Evolutionary conservation across 2,329 filamentous ascomycete species (phyloP).

Genomic region (Fusarium goolgardi): DNA sequence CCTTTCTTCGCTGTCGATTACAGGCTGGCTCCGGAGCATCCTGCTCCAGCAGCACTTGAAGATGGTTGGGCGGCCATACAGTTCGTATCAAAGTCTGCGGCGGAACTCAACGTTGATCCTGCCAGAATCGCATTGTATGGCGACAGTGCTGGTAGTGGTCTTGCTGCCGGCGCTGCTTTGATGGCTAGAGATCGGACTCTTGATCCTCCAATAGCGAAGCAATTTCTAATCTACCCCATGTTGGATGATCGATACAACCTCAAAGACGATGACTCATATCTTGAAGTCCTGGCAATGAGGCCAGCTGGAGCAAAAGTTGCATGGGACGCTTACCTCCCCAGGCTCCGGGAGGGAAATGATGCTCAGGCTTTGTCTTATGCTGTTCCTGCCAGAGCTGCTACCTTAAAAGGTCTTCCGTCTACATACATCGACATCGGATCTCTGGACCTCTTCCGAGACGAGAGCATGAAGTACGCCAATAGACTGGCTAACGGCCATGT

Average conservation of each 20-base stretch:
- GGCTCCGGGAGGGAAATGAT: slow-evolving; percentile 9
- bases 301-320: slow-evolving; percentile 33
- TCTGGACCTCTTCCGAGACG: slow-evolving; percentile 52
- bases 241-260: slow-evolving; percentile 26
- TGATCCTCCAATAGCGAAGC: slow-evolving; percentile 13
- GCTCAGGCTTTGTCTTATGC: slow-evolving; percentile 30
- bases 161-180: slow-evolving; percentile 19
- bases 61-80: slow-evolving; percentile 27
- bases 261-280: neutral
- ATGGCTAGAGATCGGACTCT: slow-evolving; percentile 16
- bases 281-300: slow-evolving; percentile 35
- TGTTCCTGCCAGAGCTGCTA: slow-evolving; percentile 42
- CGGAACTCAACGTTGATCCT: slow-evolving; percentile 18
- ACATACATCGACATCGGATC: slow-evolving; percentile 55
- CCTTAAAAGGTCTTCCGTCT: slow-evolving; percentile 49
- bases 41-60: slow-evolving; percentile 19
- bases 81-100: neutral
- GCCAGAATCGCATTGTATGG: slow-evolving; percentile 23
- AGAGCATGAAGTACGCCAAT: slow-evolving; percentile 11
- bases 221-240: slow-evolving; percentile 30
- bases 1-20: slow-evolving; percentile 30
- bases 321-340: slow-evolving; percentile 39
- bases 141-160: slow-evolving; percentile 24
- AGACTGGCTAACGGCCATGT: slow-evolving; percentile 15
- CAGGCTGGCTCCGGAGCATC: slow-evolving; percentile 28